These are phyloP conservation scores for Cutaneotrichosporon cavernicola DNA, from an alignment of 1,284 basidiomycete species.

Conservation along the genomic window DNA sequence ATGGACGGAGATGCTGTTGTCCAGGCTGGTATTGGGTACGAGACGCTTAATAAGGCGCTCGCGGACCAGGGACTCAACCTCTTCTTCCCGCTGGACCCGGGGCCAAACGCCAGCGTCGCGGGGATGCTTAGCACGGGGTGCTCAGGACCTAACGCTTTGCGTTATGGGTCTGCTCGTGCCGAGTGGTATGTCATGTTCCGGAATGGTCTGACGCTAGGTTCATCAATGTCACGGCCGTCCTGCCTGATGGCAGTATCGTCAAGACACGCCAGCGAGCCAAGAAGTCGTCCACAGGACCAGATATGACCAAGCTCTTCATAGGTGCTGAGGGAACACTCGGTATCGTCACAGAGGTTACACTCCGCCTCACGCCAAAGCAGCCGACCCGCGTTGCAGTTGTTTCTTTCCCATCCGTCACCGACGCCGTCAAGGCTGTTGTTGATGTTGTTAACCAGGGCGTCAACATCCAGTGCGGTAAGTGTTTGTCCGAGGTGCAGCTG, in stretches of 20 bases:
- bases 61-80: conserved; percentile 68
- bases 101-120: conserved; percentile 70
- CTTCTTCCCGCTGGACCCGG: conserved; percentile 77
- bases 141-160: conserved; percentile 70
- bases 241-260: conserved; percentile 84
- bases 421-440: conserved; percentile 63
- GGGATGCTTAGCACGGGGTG: conserved; percentile 81
- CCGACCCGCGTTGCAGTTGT: conserved; percentile 62
- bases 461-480: conserved; percentile 44
- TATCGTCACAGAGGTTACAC: conserved; percentile 84
- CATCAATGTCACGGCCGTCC: conserved; percentile 65
- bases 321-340: conserved; percentile 91
- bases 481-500: not conserved
- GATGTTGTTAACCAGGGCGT: conserved; percentile 61
- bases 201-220: conserved; percentile 12
- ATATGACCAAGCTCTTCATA: conserved; percentile 84
- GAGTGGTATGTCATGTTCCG: conserved; percentile 64
- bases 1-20: conserved; percentile 75
- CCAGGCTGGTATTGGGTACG: conserved; percentile 76
- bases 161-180: conserved; percentile 77
- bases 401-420: conserved; percentile 55
- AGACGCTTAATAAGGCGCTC: conserved; percentile 74
- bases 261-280: conserved; percentile 81
- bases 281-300: conserved; percentile 87
- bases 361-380: conserved; percentile 71